Evolutionary conservation across 163 green algal species (phyloP), one percentile per base, ranked within the genome.

Genomic region (Prototheca wickerhamii): DNA sequence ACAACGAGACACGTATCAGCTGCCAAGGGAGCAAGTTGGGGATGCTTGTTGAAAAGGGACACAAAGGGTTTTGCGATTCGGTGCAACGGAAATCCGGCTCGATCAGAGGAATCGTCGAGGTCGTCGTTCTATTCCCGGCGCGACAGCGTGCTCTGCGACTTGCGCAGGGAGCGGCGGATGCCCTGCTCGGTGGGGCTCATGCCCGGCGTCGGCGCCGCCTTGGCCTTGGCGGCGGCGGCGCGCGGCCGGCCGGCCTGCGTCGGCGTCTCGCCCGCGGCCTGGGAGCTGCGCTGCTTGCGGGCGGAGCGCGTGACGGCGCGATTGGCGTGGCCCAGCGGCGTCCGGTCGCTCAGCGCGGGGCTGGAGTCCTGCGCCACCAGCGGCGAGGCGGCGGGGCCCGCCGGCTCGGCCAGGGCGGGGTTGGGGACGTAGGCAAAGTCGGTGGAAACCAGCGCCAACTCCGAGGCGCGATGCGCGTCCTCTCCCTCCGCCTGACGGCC

Each of bases 121-220:
- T n/a, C n/a, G n/a, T n/a, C n/a, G n/a, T n/a, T n/a, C n/a, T n/a
- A n/a, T n/a, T n/a, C n/a, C n/a, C n/a, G n/a, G n/a, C n/a, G n/a
- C n/a, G n/a, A n/a, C n/a, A n/a, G n/a, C n/a, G n/a, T n/a, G n/a
- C n/a, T n/a, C n/a, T n/a, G n/a, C 50, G 64, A 74, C 29, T 67
- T 51, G 31, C 75, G 69, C 57, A 82, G 60, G 21, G 54, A 60
- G 23, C 60, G 25, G 23, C 75, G 58, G 30, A 82, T 82, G 21
- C 29, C 57, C 21, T 58, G 67, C 34, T 82, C 75, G 3, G 75
- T 81, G 34, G 75, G 75, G 58, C 71, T 79, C 57, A 81, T 60
- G 6, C 62, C 60, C 28, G 61, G 58, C 28, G 44, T 37, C 15
- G 23, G 49, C 23, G 49, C 5, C 8, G 49, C 8, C 10, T 56